Evolutionary conservation across 768 basidiomycete genomes (phyloP).

Genomic region (Xerocomellus intermedius): DNA sequence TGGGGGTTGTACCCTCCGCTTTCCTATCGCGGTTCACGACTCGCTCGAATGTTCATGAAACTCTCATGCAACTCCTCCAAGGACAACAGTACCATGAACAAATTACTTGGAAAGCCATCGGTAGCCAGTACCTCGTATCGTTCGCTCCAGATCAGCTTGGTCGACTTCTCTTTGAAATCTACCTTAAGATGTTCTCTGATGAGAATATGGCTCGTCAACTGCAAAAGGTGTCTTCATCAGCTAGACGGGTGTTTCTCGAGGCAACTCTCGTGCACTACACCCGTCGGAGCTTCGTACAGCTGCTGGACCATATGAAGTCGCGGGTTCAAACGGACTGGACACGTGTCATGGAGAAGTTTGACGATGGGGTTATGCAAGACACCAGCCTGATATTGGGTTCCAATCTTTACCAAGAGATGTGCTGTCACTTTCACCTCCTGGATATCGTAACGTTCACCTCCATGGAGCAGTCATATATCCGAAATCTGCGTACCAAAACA

Average conservation of each 20-base stretch:
- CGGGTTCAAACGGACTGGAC: constrained; percentile 43
- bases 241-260: background rate
- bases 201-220: constrained; percentile 21
- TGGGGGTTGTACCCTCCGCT: constrained; percentile 26
- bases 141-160: constrained; percentile 27
- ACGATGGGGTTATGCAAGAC: constrained; percentile 14
- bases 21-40: constrained; percentile 30
- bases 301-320: constrained; percentile 42
- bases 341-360: constrained; percentile 36
- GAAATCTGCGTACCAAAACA: constrained; percentile 3
- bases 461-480: constrained; percentile 15
- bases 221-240: constrained; percentile 2
- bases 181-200: constrained; percentile 31
- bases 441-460: constrained; percentile 35
- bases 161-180: constrained; percentile 25
- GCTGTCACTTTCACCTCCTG: constrained; percentile 41
- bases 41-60: constrained; percentile 29
- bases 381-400: constrained; percentile 22
- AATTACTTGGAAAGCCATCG: constrained; percentile 27
- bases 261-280: constrained; percentile 42
- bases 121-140: constrained; percentile 6
- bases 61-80: background rate
- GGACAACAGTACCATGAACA: constrained; percentile 21
- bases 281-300: constrained; percentile 45
- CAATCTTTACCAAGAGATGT: constrained; percentile 47